Evolutionary conservation across 768 basidiomycete genomes (phyloP).

Genomic region (Kwoniella sp.): DNA sequence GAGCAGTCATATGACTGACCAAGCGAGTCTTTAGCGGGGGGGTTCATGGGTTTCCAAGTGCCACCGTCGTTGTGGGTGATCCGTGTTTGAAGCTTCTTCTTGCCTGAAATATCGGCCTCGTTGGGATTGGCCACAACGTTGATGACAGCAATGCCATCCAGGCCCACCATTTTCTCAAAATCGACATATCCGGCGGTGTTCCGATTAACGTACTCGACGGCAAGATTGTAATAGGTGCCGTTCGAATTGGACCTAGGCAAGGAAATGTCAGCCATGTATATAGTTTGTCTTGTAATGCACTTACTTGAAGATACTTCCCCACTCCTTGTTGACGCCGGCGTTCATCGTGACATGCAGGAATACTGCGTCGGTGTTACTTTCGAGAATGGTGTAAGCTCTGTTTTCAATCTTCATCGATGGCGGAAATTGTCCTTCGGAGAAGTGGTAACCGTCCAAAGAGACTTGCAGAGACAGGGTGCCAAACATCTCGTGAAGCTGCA

Average conservation of each 20-base stretch:
- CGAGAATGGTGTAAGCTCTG: slow-evolving; percentile 90
- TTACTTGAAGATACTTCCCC: slow-evolving; percentile 72
- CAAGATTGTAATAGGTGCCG: slow-evolving; percentile 91
- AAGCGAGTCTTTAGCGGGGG: slow-evolving; percentile 75
- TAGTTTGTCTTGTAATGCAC: background rate
- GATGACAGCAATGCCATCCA: slow-evolving; percentile 92
- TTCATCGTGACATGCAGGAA: slow-evolving; percentile 97
- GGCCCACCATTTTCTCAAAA: slow-evolving; percentile 94
- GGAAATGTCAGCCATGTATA: slow-evolving; percentile 3
- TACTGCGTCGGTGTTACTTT: slow-evolving; percentile 87
- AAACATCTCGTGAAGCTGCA: slow-evolving; percentile 62
- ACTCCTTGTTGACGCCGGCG: slow-evolving; percentile 69
- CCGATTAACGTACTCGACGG: slow-evolving; percentile 86
- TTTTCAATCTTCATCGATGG: slow-evolving; percentile 85
- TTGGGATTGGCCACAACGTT: slow-evolving; percentile 83
- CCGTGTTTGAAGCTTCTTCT: slow-evolving; percentile 75
- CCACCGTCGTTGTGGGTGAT: slow-evolving; percentile 99
- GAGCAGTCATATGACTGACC: slow-evolving; percentile 73
- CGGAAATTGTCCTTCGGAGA: slow-evolving; percentile 86
- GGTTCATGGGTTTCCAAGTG: slow-evolving; percentile 78
- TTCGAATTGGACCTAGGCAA: slow-evolving; percentile 90
- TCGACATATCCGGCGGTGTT: slow-evolving; percentile 85
- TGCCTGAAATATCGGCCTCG: slow-evolving; percentile 70
- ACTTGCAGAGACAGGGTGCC: slow-evolving; percentile 76
- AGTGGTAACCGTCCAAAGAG: slow-evolving; percentile 83